These are phyloP conservation scores for Pyrus hybrid DNA, from an alignment of 331 rosid genomes.

Conservation along the genomic window DNA sequence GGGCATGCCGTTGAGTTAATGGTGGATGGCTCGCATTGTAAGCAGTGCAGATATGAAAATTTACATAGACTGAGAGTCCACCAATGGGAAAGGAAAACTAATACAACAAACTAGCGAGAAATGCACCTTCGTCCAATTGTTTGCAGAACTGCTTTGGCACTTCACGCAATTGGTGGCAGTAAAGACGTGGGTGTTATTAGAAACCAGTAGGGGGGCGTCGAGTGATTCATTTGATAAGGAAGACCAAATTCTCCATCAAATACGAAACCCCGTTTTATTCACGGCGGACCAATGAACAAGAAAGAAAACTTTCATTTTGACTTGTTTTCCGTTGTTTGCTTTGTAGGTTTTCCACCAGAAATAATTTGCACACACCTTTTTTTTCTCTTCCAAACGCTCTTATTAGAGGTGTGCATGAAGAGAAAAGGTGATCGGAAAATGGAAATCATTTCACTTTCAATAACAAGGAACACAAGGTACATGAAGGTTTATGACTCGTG, in stretches of 20 bases:
- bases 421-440: neutral
- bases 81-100: neutral
- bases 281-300: neutral
- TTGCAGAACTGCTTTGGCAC: conserved; percentile 47
- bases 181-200: conserved; percentile 35
- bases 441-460: neutral
- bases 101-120: too few relatives aligned
- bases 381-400: fast-evolving
- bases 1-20: conserved; percentile 46
- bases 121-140: conserved; percentile 34
- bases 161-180: conserved; percentile 65
- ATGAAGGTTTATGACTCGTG: neutral
- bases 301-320: neutral
- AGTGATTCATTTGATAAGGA: conserved; percentile 25
- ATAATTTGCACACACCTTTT: neutral
- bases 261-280: neutral
- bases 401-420: neutral
- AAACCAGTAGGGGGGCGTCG: conserved; percentile 50
- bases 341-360: too few relatives aligned
- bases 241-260: conserved; percentile 23
- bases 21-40: conserved; percentile 55
- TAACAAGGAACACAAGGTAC: too few relatives aligned
- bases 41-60: conserved; percentile 17
- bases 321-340: neutral
- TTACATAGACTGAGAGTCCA: neutral